These are phyloP conservation scores for Claviceps pazoutovae DNA, from an alignment of 2,329 filamentous ascomycete genomes.

Conservation along the genomic window DNA sequence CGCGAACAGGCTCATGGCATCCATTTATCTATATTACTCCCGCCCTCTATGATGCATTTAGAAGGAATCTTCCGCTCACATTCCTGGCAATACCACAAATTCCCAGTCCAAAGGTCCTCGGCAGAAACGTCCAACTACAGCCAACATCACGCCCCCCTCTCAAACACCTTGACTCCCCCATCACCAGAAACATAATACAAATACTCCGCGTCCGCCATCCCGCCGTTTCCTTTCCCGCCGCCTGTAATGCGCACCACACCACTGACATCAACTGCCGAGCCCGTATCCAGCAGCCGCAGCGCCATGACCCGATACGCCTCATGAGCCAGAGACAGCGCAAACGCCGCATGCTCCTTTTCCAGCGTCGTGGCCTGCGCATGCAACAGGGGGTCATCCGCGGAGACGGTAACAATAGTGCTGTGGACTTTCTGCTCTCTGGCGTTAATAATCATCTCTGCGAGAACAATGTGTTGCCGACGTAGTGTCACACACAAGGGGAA, in stretches of 20 bases:
- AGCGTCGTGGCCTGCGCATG: conserved; percentile 46
- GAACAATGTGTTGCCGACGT: no score
- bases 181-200: conserved; percentile 72
- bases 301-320: conserved; percentile 58
- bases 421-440: conserved; percentile 37
- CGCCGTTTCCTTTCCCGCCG: conserved; percentile 26
- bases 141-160: conserved; percentile 44
- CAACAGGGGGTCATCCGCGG: conserved; percentile 63
- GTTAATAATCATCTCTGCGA: no score
- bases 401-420: conserved; percentile 50
- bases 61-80: neutral
- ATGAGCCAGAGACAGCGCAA: conserved; percentile 61
- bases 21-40: no score
- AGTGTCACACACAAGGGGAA: no score
- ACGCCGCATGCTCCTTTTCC: conserved; percentile 56
- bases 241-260: conserved; percentile 68
- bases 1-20: no score
- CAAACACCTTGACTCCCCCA: conserved; percentile 71
- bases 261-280: conserved; percentile 79
- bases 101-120: neutral
- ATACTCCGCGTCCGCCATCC: conserved; percentile 42
- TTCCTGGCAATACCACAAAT: neutral
- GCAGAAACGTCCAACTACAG: neutral
- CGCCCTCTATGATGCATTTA: no score
- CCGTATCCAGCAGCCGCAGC: conserved; percentile 67